phyloP scores from a whole-genome alignment of 805 yeast species.

The Candida suzukii region DNA sequence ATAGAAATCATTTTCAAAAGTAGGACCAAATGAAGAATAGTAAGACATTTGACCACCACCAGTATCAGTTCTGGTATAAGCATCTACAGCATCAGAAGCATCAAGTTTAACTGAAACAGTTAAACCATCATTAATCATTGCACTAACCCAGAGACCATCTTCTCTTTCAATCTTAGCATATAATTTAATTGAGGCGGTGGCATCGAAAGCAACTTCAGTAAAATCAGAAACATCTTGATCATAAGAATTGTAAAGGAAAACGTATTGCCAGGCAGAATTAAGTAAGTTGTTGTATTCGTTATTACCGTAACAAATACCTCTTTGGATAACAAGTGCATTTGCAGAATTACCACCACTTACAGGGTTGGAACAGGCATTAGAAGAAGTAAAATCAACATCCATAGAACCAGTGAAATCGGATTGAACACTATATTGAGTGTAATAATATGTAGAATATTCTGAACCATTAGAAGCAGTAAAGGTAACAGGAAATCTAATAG shows the following conservation, averaged over 20 bases:
- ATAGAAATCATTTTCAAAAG: slow-evolving; percentile 12
- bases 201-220: not conserved
- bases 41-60: slow-evolving; percentile 9
- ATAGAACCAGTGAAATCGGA: not conserved
- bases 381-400: slow-evolving; percentile 1
- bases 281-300: not conserved
- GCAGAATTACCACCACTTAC: not conserved
- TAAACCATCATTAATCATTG: slow-evolving; percentile 1
- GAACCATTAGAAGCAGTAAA: slow-evolving; percentile 3
- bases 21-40: slow-evolving; percentile 15
- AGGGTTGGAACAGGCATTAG: not conserved
- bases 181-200: not conserved
- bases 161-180: slow-evolving; percentile 3
- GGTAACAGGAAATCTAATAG: slow-evolving; percentile 4
- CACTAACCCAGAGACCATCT: slow-evolving; percentile 4
- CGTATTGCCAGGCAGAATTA: not conserved
- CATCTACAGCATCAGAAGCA: not conserved
- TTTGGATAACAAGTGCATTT: slow-evolving; percentile 1
- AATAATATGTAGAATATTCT: not conserved
- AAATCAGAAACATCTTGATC: slow-evolving; percentile 1
- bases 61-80: not conserved
- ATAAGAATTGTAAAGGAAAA: slow-evolving; percentile 2
- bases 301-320: slow-evolving; percentile 2
- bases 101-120: not conserved
- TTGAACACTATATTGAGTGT: not conserved